A percentile compares a stretch with the other conserved stretches of the same genome.
These are phyloP conservation scores for Beauveria medogensis DNA, from an alignment of 2,329 filamentous ascomycete genomes.

Conservation along the genomic window DNA sequence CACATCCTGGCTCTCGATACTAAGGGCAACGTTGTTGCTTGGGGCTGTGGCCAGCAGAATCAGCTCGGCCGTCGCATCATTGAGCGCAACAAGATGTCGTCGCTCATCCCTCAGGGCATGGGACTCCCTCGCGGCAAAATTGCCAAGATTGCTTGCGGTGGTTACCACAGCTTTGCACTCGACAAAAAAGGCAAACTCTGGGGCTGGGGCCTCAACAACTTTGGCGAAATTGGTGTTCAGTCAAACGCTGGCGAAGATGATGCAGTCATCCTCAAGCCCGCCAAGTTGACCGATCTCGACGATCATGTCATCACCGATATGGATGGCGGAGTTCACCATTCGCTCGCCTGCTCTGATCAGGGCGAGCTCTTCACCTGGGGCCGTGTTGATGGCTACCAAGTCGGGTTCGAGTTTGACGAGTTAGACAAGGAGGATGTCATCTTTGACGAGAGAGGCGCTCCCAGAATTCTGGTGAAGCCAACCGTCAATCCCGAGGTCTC, in stretches of 20 bases:
- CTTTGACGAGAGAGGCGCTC: slow-evolving; percentile 51
- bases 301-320: slow-evolving; percentile 59
- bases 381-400: slow-evolving; percentile 43
- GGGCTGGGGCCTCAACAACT: slow-evolving; percentile 83
- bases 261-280: slow-evolving; percentile 65
- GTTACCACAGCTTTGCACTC: slow-evolving; percentile 78
- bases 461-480: slow-evolving; percentile 53
- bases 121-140: slow-evolving; percentile 52
- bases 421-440: slow-evolving; percentile 45
- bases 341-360: slow-evolving; percentile 50
- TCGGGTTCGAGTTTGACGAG: slow-evolving; percentile 49
- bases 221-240: slow-evolving; percentile 65
- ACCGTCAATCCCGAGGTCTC: slow-evolving; percentile 38
- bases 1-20: slow-evolving; percentile 61
- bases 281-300: slow-evolving; percentile 55
- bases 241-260: slow-evolving; percentile 44
- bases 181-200: slow-evolving; percentile 63
- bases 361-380: slow-evolving; percentile 55
- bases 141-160: slow-evolving; percentile 49
- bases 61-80: slow-evolving; percentile 54
- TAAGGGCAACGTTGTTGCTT: slow-evolving; percentile 58
- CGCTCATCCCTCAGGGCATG: slow-evolving; percentile 52
- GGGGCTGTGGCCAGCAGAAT: slow-evolving; percentile 65
- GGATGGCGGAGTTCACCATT: slow-evolving; percentile 67
- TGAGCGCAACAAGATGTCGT: slow-evolving; percentile 53